Evolutionary conservation across 805 yeast species (phyloP), one percentile per base, ranked within the genome.

Genomic region (Ogataea degrootiae): DNA sequence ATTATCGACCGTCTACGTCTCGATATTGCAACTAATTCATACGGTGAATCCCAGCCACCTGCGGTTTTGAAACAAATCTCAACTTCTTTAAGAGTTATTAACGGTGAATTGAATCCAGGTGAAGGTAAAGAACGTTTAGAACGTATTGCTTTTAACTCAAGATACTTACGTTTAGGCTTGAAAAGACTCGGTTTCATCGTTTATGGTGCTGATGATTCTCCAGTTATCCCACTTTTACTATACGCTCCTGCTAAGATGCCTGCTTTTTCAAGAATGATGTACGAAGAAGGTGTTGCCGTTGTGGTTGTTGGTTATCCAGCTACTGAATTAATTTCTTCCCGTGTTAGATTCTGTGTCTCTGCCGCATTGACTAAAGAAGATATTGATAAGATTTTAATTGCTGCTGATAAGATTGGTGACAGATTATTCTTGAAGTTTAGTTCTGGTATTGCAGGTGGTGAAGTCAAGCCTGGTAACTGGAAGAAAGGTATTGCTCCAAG

Each of bases 301-400:
- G 99, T 94, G 34, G 84, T 92, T 53, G 98, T 92, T 39, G 97
- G 98, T 35, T 94, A 94, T 65, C 99, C 99, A 11, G 99, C 99
- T 1, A 92, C 98, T 0, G 96, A 96, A 34, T 75, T 94, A 55
- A 82, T 88, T 39, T 80, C 90, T 35, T 86, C 96, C 5, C 82
- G 99, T 70, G 90, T 89, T 26, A 81, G 99, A 67, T 80, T 94
- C 59, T 94, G 99, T 74, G 84, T 94, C 58, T 85, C 96, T 46
- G 73, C 97, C 0, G 86, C 98, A 1, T 76, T 95, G 59, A 94
- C 96, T 33, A 94, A 94, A 69, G 92, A 87, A 59, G 99, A 94
- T 67, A 78, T 94, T 59, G 99, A 94, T 64, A 77, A 80, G 57
- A 75, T 89, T 37, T 72, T 91, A 56, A 76, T 77, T 44, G 83